Base-by-base conservation (phyloP, 2,329 filamentous ascomycete species). In the Phialophora tarda region DNA sequence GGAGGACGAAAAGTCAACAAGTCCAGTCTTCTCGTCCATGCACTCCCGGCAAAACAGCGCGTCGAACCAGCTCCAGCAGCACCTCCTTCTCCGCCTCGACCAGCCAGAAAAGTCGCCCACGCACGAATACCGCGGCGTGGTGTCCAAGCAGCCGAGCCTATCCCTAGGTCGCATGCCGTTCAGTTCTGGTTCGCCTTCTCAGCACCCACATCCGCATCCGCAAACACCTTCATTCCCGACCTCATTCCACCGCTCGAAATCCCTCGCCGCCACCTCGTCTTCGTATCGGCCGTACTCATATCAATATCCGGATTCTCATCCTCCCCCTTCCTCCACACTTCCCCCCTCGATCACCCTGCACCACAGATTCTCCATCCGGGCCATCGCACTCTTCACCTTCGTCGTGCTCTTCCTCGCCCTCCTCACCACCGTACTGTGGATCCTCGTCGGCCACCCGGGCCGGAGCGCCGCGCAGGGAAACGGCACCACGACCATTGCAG, bases 361-460 rank as follows among this genome's bases (percentile, higher is more conserved):
- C 64, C 64, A 73, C 59, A 60, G 58, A 17, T 72, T 70, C 64
- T 67, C 64, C 3, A 21, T 67, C 12, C 50, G 30, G 24, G 63
- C 63, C n/a, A 64, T 72, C 53, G 44, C 63, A 3, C 26, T 53
- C 32, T 24, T 63, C 32, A 53, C 68, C 4, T 23, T 54, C 7
- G 26, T 70, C 3, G 41, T 60, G 3, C 53, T 72, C 51, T 38
- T 71, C 32, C 55, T 68, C 14, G 66, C 70, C 3, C 11, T 66
- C 17, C 57, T 70, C 50, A 62, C 71, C 2, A 58, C 62, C 17
- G 60, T 66, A 12, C 61, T 71, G 51, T 74, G 72, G 72, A 65
- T 73, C 47, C 44, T 74, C 21, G 70, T 74, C 56, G 72, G 72
- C 10, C 57, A 71, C 12, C 72, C 72, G 2, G 72, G 72, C 23